Evolutionary conservation across 176 grass and related monocot genomes (phyloP), one percentile per base, ranked within the genome.

Genomic region (Phyllostachys edulis): DNA sequence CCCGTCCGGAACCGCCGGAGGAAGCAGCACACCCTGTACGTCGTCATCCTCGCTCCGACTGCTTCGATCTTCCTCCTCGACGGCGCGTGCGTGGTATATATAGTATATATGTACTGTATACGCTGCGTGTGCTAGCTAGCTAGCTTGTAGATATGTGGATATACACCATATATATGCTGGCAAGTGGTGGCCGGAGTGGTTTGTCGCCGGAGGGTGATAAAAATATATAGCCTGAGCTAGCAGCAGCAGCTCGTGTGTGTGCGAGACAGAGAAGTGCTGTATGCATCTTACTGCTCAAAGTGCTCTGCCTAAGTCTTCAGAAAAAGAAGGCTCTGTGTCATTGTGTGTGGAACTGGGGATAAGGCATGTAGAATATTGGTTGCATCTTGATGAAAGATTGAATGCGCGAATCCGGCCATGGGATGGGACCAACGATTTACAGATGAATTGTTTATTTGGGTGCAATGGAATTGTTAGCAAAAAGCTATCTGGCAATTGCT

Each of bases 11-110:
- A 98, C 32, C 91, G 89, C 87, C 95, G 89, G 17, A 91, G 79
- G 84, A 90, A 98, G 71, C 86, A 94, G 70, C 90, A 98, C 34
- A 95, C 83, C 63, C 84, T 91, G 68, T 94, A 98, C 17, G 86
- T 97, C 65, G 87, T 75, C 90, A 91, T 94, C 38, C 47, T 55
- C 60, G 17, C 26, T 49, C 26, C 11, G 1, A 16, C 37, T 14
- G 6, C 12, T 8, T 39, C 9, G 77, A 47, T 51, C 62, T 3
- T 26, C 11, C 47, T 52, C 52, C 47, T 50, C 71, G 21, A 57
- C 56, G 56, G 56, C 7, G 2, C 51, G 51, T 54, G 2, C 51
- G 51, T 54, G 17, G 51, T 54, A 3, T 7, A 54, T 12, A 14
- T 14, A 47, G 3, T 47, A 47, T 47, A 47, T 41, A 16, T 47